Percentiles rank a stretch among this genome's conserved stretches.
Evolutionary conservation across 1,284 basidiomycete genomes (phyloP).

Genomic region (Apiotrichum montevideense): DNA sequence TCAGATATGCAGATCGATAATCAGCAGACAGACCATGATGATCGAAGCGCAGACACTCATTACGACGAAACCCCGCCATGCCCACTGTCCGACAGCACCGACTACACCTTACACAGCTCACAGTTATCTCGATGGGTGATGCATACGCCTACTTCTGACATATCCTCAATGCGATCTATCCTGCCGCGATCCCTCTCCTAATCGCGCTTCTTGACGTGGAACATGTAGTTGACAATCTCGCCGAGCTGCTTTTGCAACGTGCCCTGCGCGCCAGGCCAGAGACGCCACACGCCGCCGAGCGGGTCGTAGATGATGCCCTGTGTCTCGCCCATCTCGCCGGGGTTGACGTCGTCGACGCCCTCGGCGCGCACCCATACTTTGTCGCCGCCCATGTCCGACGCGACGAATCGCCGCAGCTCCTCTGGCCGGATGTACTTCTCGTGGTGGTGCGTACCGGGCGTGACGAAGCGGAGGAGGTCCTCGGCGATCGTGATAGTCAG

Average conservation of each 20-base stretch:
- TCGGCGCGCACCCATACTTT: constrained; percentile 39
- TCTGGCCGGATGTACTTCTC: constrained; percentile 82
- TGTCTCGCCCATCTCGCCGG: constrained; percentile 67
- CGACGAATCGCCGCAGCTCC: constrained; percentile 83
- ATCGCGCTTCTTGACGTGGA: constrained; percentile 36
- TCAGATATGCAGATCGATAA: too few relatives aligned
- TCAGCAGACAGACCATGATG: too few relatives aligned
- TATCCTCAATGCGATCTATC: too few relatives aligned
- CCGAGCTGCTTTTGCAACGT: constrained; percentile 48
- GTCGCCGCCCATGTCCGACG: constrained; percentile 51
- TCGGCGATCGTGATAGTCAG: constrained; percentile 90
- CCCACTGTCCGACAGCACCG: too few relatives aligned
- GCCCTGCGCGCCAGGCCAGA: constrained; percentile 60
- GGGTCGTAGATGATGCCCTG: constrained; percentile 79
- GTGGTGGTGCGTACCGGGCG: constrained; percentile 86
- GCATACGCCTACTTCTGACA: too few relatives aligned
- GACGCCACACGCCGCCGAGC: constrained; percentile 63
- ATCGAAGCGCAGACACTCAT: too few relatives aligned
- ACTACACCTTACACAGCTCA: too few relatives aligned
- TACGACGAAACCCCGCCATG: too few relatives aligned
- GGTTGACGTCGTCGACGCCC: constrained; percentile 49
- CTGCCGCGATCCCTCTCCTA: too few relatives aligned
- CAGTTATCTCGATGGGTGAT: too few relatives aligned
- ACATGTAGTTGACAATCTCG: constrained; percentile 47
- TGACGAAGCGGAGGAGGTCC: constrained; percentile 71